A percentile compares a stretch with the other conserved stretches of the same genome.
These are phyloP conservation scores for Tetrahymena malaccensis DNA, from an alignment of 73 alveolate genomes.

Conservation along the genomic window DNA sequence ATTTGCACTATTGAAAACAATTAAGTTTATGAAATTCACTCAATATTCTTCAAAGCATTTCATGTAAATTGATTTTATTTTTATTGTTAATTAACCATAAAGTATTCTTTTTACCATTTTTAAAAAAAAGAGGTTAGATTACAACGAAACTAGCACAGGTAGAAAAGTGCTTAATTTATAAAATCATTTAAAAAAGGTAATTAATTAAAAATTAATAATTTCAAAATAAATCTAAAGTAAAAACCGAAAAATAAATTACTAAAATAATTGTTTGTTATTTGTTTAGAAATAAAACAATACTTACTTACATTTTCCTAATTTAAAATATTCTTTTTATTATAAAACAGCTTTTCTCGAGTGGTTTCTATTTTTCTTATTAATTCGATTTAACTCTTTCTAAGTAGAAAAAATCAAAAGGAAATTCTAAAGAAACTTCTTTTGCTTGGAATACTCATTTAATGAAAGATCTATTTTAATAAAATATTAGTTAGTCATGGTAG, in stretches of 20 bases:
- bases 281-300: too few relatives aligned
- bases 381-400: background rate
- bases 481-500: slow-evolving; percentile 4
- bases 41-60: background rate
- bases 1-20: background rate
- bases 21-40: background rate
- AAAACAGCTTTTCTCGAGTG: background rate
- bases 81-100: background rate
- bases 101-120: background rate
- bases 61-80: background rate
- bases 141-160: background rate
- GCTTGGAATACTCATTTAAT: slow-evolving; percentile 23
- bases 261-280: background rate
- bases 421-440: background rate
- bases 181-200: background rate
- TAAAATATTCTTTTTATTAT: background rate
- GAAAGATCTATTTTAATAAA: background rate
- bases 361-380: slow-evolving; percentile 8
- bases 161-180: background rate
- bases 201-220: background rate
- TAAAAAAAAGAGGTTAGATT: background rate
- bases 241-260: background rate
- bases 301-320: too few relatives aligned
- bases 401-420: background rate
- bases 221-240: background rate